Base-by-base conservation (phyloP, 1,284 basidiomycete genomes). In the Cystobasidiaceae sp. region DNA sequence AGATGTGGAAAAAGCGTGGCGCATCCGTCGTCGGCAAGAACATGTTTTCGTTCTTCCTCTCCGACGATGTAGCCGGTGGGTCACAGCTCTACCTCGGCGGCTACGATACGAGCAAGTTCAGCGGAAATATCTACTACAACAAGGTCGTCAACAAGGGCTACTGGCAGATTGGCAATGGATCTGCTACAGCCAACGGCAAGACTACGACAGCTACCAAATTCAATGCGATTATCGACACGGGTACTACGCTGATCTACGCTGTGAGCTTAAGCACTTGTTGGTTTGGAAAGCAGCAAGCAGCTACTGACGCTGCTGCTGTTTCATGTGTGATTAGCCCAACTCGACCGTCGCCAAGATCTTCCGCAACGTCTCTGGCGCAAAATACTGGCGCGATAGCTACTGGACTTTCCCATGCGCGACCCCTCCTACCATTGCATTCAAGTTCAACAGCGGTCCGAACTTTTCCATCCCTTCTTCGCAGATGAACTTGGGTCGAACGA, bases 61-160 rank as follows among this genome's bases (percentile, higher is more conserved):
- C 51, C 32, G 78, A 68, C 11, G 32, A 49, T 2, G 80, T 81
- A 21, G 73, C 74, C 23, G 81, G 80, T 66, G 54, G 54, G 6
- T 81, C 81, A 4, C 81, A 84, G 71, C 81, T 88, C 7, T 81
- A 77, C 70, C 75, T 88, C 54, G 86, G 86, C 49, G 85, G 83
- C 1, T 74, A 76, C 15, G 77, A 83, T 70, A 41, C 70, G 3
- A 63, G 71, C n/a, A 74, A 74, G 15, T 80, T 77, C 75, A 73
- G 71, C 1, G 80, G 79, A 28, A 54, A 73, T 21, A 75, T 81
- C 62, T 78, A 79, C 61, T 82, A 76, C 73, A 74, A 78, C 70
- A 61, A 60, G 27, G 71, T 77, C 48, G 71, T 71, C 17, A 69
- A 64, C 48, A 56, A 73, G 30, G 74, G 74, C 49, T 79, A 75